phyloP scores from a whole-genome alignment of 2,329 filamentous ascomycete genomes.

The Sclerotinia subarctica region DNA sequence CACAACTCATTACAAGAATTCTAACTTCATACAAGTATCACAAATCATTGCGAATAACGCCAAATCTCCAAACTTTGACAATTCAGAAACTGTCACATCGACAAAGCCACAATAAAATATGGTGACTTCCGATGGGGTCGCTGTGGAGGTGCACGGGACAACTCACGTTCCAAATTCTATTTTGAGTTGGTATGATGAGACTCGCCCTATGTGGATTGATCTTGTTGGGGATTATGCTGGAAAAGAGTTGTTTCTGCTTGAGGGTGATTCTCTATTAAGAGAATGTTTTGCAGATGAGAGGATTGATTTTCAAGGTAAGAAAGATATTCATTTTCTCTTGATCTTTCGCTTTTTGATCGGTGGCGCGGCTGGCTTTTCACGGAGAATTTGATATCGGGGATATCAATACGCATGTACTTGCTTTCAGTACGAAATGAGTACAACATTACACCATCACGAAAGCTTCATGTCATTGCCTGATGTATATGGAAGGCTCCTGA shows the following conservation, averaged over 20 bases:
- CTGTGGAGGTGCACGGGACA: constrained; percentile 17
- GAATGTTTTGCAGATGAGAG: constrained; percentile 59
- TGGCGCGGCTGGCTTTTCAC: not conserved
- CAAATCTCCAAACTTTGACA: not conserved
- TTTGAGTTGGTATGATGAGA: constrained; percentile 42
- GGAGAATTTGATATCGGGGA: not conserved
- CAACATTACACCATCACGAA: not conserved
- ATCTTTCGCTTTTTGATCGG: not conserved
- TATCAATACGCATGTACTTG: not conserved
- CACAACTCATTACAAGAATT: not conserved
- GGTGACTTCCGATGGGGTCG: constrained; percentile 17
- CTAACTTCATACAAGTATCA: constrained; percentile 8
- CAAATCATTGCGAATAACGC: constrained; percentile 1
- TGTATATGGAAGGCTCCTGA: not conserved
- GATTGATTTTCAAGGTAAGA: constrained; percentile 58
- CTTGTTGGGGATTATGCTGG: constrained; percentile 75
- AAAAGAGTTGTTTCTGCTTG: constrained; percentile 67
- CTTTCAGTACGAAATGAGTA: not conserved
- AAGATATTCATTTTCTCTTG: not conserved
- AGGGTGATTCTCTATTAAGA: constrained; percentile 69
- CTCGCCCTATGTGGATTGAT: constrained; percentile 52
- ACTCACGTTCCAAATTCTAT: constrained; percentile 28
- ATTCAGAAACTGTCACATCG: constrained; percentile 3
- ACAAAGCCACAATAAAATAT: constrained; percentile 14
- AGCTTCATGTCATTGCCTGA: not conserved